Base-by-base conservation (phyloP, 129 eudicot genomes). In the Lactuca saligna region DNA sequence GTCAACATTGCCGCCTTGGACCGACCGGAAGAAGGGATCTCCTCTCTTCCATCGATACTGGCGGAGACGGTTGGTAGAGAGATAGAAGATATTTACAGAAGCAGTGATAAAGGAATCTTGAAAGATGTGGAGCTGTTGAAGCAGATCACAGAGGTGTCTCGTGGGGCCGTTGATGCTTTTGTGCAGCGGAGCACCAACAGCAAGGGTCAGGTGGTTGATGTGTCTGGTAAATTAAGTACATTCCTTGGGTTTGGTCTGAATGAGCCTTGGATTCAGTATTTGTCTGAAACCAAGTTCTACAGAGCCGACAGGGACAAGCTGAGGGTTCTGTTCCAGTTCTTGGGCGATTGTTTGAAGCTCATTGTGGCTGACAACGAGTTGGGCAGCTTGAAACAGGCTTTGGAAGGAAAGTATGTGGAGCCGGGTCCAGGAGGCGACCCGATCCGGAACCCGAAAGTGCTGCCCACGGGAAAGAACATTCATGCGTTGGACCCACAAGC, bases 391-490 rank as follows among this genome's bases (percentile, higher is more conserved):
- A 90, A 94, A 68, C 99, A 94, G 64, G 99, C 99, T 16, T 74
- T 94, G 44, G 99, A 94, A 69, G 99, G 99, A 6, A 94, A 85
- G 70, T 94, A 76, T 7, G 99, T 94, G 17, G 96, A 89, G 81
- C 99, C 99, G 1, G 99, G 99, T 55, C 99, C 99, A 0, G 99
- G 99, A 4, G 99, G 99, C 12, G 99, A 94, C 62, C 99, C 99
- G 2, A 94, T 94, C 38, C 78, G 99, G 39, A 94, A 94, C 94
- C 99, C 99, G 0, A 94, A 94, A 73, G 99, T 94, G 3, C 56
- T 94, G 46, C 99, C 99, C 5, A 94, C 97, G 2, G 99, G 99
- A 14, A 94, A 94, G 77, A 94, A 94, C 63, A 94, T 94, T 51
- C 99, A 94, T 57, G 99, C 99, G 0, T 77, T 94, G 80, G 99